phyloP scores from a whole-genome alignment of 1,284 basidiomycete species.

The Earliella scabrosa region DNA sequence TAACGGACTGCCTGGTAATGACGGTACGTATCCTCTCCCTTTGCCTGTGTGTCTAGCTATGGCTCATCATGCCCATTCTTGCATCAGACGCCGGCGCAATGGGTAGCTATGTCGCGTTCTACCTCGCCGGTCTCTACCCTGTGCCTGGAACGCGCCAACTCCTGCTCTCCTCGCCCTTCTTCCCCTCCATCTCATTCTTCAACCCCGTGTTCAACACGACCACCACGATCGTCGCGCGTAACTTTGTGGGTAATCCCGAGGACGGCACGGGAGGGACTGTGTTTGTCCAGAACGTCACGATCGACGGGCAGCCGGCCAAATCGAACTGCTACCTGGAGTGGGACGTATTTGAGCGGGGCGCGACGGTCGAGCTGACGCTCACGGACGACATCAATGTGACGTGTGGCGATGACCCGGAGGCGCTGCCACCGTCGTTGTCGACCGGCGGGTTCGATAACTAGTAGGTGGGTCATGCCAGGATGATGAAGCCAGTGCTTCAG shows the following conservation, averaged over 20 bases:
- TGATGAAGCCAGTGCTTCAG: too few species aligned
- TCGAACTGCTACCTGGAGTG: conserved; percentile 67
- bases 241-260: conserved; percentile 56
- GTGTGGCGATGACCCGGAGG: conserved; percentile 49
- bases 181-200: conserved; percentile 61
- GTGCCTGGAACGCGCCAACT: conserved; percentile 64
- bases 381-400: conserved; percentile 53
- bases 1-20: conserved; percentile 64
- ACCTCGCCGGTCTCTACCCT: conserved; percentile 63
- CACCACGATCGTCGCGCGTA: conserved; percentile 54
- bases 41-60: not conserved
- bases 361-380: conserved; percentile 52
- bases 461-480: not conserved
- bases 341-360: conserved; percentile 58
- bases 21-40: conserved; percentile 42
- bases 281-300: conserved; percentile 60
- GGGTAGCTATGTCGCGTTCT: conserved; percentile 69
- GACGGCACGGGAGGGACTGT: conserved; percentile 56
- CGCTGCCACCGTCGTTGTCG: conserved; percentile 63
- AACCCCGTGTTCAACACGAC: conserved; percentile 61
- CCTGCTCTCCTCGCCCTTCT: conserved; percentile 65
- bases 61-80: not conserved
- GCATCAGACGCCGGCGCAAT: conserved; percentile 58
- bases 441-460: conserved; percentile 52
- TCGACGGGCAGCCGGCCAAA: conserved; percentile 57